Percentiles rank a stretch among this genome's conserved stretches.
Evolutionary conservation across 441 rosid species (phyloP).

Genomic region (Erodium chrysanthum): DNA sequence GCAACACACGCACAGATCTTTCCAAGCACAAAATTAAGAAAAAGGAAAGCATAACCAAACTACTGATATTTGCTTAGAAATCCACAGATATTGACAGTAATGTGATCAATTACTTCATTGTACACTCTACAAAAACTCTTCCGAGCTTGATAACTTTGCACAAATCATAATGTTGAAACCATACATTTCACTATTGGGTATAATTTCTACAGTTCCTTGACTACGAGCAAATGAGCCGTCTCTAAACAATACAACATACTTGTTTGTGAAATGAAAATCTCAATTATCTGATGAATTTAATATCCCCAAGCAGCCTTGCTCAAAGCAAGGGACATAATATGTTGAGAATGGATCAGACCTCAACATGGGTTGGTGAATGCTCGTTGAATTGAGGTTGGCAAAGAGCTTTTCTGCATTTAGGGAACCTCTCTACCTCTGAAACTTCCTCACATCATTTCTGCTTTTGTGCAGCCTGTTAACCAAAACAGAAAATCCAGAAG

Average conservation of each 20-base stretch:
- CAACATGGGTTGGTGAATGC: background rate
- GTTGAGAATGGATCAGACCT: background rate
- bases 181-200: background rate
- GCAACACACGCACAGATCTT: too few species aligned
- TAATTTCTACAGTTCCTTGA: background rate
- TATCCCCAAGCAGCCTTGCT: too few species aligned
- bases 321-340: too few species aligned
- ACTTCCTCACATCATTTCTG: conserved; percentile 16
- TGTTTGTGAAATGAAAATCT: background rate
- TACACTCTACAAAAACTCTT: background rate
- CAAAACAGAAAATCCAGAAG: conserved; percentile 1
- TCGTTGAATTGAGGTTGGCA: background rate
- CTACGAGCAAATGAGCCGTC: background rate
- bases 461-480: conserved; percentile 26
- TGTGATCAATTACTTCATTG: background rate
- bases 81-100: background rate
- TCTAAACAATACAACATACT: background rate
- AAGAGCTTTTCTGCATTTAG: too few species aligned
- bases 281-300: background rate
- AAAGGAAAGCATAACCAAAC: background rate
- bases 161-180: background rate
- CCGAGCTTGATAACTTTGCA: background rate
- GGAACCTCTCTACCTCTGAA: conserved; percentile 4
- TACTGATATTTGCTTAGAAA: background rate
- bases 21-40: too few species aligned